phyloP scores from a whole-genome alignment of 2,329 filamentous ascomycete genomes.

The Fusarium protoensiforme region DNA sequence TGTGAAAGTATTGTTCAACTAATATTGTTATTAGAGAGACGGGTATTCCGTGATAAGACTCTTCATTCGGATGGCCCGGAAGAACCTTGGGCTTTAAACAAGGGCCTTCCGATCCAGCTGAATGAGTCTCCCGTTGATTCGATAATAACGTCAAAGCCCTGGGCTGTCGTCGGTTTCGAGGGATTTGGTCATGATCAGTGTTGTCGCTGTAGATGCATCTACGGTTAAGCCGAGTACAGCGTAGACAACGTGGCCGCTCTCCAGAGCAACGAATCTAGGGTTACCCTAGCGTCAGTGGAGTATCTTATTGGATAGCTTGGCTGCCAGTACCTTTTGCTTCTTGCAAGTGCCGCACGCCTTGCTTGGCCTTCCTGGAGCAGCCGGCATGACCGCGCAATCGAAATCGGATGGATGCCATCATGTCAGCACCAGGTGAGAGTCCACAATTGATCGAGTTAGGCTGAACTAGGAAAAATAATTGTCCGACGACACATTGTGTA shows the following conservation, averaged over 20 bases:
- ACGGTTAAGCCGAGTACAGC: slow-evolving; percentile 13
- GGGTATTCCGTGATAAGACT: background rate
- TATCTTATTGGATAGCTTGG: background rate
- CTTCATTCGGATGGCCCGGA: background rate
- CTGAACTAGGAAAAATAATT: background rate
- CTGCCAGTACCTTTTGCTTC: slow-evolving; percentile 21
- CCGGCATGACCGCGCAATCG: background rate
- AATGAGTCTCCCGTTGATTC: background rate
- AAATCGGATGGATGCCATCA: background rate
- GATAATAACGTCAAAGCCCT: background rate
- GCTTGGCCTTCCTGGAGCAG: slow-evolving; percentile 15
- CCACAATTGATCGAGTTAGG: background rate
- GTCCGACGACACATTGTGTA: background rate
- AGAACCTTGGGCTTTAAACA: background rate
- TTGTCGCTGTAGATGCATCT: slow-evolving; percentile 2
- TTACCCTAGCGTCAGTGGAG: background rate
- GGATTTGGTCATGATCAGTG: background rate
- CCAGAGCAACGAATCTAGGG: slow-evolving; percentile 31
- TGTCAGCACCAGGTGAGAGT: background rate
- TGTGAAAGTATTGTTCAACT: slow-evolving; percentile 20
- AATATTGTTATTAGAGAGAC: background rate
- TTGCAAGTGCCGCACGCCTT: slow-evolving; percentile 31
- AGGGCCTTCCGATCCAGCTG: background rate
- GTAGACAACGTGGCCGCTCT: slow-evolving; percentile 29
- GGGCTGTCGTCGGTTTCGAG: too few relatives aligned